These are phyloP conservation scores for Mycena capillaripes DNA, from an alignment of 768 basidiomycete genomes.

Conservation along the genomic window DNA sequence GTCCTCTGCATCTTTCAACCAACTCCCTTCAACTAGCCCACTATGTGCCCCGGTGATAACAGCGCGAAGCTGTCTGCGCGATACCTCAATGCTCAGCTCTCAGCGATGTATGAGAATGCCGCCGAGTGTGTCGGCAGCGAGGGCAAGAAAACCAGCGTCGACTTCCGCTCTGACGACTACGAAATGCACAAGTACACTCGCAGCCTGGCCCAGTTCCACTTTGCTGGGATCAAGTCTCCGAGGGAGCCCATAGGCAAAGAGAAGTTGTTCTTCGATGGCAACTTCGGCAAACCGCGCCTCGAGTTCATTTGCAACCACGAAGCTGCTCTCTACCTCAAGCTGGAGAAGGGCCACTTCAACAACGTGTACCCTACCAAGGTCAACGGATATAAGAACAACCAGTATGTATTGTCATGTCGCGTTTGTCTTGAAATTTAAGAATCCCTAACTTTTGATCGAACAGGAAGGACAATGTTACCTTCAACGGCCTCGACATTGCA, in stretches of 20 bases:
- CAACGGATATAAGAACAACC: constrained; percentile 9
- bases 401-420: constrained; percentile 7
- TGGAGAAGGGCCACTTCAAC: constrained; percentile 38
- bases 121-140: constrained; percentile 17
- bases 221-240: constrained; percentile 4
- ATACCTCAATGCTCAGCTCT: constrained; percentile 27
- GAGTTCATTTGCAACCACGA: constrained; percentile 45
- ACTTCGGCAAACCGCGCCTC: constrained; percentile 37
- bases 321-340: constrained; percentile 32
- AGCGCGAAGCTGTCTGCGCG: constrained; percentile 13
- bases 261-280: constrained; percentile 35
- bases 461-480: background rate
- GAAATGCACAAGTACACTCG: constrained; percentile 23
- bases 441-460: background rate
- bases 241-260: background rate
- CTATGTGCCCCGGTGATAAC: constrained; percentile 23
- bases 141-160: constrained; percentile 10
- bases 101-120: constrained; percentile 22
- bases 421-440: background rate
- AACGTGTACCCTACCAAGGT: constrained; percentile 13
- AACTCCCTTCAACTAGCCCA: background rate
- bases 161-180: background rate
- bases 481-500: constrained; percentile 5
- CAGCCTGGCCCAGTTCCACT: constrained; percentile 25
- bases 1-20: background rate